Conservation (phyloP, 169 alveolate species). For the Pseudocohnilembus persalinus region DNA sequence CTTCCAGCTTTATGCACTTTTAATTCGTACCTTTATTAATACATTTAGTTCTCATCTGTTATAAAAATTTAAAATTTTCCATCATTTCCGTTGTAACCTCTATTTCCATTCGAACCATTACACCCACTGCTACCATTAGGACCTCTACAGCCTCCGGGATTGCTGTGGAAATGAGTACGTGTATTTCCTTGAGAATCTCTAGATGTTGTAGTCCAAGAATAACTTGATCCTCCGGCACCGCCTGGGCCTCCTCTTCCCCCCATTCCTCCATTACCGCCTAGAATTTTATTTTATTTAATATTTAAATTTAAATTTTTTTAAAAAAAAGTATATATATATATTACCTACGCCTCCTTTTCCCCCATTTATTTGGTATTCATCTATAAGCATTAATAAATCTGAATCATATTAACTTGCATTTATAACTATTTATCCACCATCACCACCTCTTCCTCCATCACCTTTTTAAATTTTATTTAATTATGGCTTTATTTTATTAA, state of each 20-base stretch:
- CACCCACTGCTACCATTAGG: neutral
- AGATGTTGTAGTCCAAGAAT: constrained; percentile 7
- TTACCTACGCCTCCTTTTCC: neutral
- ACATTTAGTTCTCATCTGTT: neutral
- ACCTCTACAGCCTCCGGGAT: constrained; percentile 2
- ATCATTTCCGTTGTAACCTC: neutral
- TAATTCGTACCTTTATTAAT: neutral
- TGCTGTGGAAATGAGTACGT: neutral
- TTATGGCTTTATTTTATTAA: no score
- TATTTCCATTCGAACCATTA: neutral
- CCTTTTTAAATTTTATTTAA: no score
- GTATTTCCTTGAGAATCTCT: neutral
- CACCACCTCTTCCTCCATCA: constrained; percentile 8
- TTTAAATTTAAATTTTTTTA: no score
- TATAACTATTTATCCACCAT: neutral
- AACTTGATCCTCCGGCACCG: neutral
- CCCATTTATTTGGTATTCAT: neutral
- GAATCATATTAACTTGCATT: neutral
- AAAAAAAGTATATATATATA: neutral
- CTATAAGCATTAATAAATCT: constrained; percentile 2
- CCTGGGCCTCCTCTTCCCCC: neutral
- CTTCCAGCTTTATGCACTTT: neutral
- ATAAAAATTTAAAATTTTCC: neutral
- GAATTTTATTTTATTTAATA: no score
- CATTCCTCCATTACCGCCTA: neutral